Conservation (phyloP, 192 early-diverging fungal species). For the Bifiguratus adelaidae region DNA sequence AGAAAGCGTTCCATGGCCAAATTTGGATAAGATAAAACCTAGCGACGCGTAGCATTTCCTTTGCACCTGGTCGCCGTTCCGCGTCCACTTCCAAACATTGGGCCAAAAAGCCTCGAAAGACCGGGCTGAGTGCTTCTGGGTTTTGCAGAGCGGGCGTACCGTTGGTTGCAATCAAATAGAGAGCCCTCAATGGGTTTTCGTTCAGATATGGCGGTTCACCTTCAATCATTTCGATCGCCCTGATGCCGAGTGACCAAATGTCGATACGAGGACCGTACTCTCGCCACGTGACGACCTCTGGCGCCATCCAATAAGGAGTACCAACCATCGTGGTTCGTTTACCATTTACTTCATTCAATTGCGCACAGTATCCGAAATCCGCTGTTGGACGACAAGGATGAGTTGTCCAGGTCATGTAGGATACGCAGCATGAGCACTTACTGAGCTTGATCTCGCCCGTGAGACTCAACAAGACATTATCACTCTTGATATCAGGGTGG, state of each 20-base stretch:
- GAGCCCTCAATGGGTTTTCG: slow-evolving; percentile 82
- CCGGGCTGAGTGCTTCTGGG: too few relatives aligned
- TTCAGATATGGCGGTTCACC: slow-evolving; percentile 96
- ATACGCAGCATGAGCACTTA: slow-evolving; percentile 22
- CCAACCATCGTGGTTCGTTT: slow-evolving; percentile 76
- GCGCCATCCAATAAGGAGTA: slow-evolving; percentile 97
- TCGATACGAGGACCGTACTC: slow-evolving; percentile 91
- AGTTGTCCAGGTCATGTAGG: not conserved
- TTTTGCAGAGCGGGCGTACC: slow-evolving; percentile 89
- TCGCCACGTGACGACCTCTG: slow-evolving; percentile 88
- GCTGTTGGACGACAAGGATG: slow-evolving; percentile 23
- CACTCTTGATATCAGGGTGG: slow-evolving; percentile 82
- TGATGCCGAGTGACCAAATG: slow-evolving; percentile 96
- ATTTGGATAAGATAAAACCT: too few relatives aligned
- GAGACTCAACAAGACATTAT: slow-evolving; percentile 67
- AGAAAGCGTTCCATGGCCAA: too few relatives aligned
- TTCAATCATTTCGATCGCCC: slow-evolving; percentile 97
- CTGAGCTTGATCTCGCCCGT: slow-evolving; percentile 63
- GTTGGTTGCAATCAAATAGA: slow-evolving; percentile 93
- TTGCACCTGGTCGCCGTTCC: too few relatives aligned
- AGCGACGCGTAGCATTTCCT: too few relatives aligned
- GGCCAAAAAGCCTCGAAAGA: too few relatives aligned
- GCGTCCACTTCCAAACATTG: too few relatives aligned
- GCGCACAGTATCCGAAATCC: slow-evolving; percentile 83
- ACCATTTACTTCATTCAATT: slow-evolving; percentile 46